Conservation (phyloP, 345 rosid genomes). For the Boechera divaricarpa region DNA sequence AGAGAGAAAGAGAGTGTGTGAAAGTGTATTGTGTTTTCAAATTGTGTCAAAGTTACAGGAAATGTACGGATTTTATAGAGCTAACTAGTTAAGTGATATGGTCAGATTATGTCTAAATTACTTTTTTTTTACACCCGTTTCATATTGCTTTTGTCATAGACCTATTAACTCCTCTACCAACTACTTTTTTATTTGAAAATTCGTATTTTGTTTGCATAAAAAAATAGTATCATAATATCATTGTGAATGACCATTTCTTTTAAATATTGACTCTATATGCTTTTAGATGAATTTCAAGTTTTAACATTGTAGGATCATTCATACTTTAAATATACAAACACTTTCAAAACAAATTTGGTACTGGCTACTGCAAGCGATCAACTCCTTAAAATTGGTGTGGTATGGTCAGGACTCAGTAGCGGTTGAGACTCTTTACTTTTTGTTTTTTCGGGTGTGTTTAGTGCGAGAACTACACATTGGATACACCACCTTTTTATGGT, state of each 20-base stretch:
- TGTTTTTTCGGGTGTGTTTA: background rate
- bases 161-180: slow-evolving; percentile 32
- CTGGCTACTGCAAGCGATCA: background rate
- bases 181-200: slow-evolving; percentile 19
- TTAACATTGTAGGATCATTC: background rate
- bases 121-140: background rate
- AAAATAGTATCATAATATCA: background rate
- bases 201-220: background rate
- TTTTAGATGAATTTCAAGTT: background rate
- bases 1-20: background rate
- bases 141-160: slow-evolving; percentile 28
- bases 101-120: slow-evolving; percentile 26
- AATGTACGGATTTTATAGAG: slow-evolving; percentile 46
- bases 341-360: background rate
- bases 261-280: background rate
- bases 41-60: slow-evolving; percentile 30
- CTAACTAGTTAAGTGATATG: slow-evolving; percentile 30
- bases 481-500: background rate
- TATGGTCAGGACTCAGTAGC: background rate
- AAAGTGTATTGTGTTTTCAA: slow-evolving; percentile 31
- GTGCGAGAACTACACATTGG: background rate
- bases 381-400: slow-evolving; percentile 1
- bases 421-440: background rate
- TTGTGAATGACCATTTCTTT: background rate
- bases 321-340: background rate